Conservation (phyloP, 805 yeast species). For the Isabelozyma gotoi region DNA sequence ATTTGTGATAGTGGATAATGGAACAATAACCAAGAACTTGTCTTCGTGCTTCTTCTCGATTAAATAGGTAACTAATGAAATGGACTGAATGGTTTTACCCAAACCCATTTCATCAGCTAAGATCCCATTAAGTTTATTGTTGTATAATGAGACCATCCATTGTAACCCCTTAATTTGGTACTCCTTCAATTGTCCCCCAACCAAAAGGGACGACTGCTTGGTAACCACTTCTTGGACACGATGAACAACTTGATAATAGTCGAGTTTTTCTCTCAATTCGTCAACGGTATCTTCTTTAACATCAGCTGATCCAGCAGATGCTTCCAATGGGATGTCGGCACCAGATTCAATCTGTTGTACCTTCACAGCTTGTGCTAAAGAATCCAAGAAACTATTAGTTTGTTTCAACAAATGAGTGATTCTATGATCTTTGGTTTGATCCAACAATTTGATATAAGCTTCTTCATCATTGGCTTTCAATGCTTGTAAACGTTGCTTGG, state of each 20-base stretch:
- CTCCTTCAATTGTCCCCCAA: constrained; percentile 79
- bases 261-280: constrained; percentile 64
- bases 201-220: constrained; percentile 65
- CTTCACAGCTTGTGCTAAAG: constrained; percentile 75
- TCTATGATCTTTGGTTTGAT: constrained; percentile 85
- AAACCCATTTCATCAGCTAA: constrained; percentile 70
- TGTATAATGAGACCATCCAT: constrained; percentile 66
- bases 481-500: constrained; percentile 86
- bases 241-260: constrained; percentile 83
- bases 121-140: constrained; percentile 62
- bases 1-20: constrained; percentile 78
- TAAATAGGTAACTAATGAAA: constrained; percentile 70
- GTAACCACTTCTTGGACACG: constrained; percentile 63
- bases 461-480: constrained; percentile 87
- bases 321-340: constrained; percentile 25
- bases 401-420: constrained; percentile 80
- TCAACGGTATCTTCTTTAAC: constrained; percentile 43
- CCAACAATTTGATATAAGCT: constrained; percentile 78
- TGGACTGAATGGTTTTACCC: constrained; percentile 74
- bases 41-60: constrained; percentile 67
- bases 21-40: constrained; percentile 78
- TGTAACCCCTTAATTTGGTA: constrained; percentile 67
- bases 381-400: constrained; percentile 74
- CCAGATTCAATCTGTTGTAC: constrained; percentile 64
- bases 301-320: constrained; percentile 30